Base-by-base conservation (phyloP, 2,329 filamentous ascomycete genomes). In the Fusarium sp. region DNA sequence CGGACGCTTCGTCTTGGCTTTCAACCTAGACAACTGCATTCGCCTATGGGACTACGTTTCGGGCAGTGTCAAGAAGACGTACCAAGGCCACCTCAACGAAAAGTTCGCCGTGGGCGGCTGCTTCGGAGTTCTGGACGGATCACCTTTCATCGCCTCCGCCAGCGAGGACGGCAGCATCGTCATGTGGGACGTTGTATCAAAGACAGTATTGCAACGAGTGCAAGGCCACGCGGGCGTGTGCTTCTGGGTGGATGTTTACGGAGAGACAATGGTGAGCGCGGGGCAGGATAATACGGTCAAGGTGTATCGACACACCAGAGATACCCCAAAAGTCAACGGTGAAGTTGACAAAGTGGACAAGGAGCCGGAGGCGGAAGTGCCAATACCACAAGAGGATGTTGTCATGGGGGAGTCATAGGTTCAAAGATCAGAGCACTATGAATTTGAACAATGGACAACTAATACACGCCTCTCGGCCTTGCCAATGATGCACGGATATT, bases 21-120 rank as follows among this genome's bases (percentile, higher is more conserved):
- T 91, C 76, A 97, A 92, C 62, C 83, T 97, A 65, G 95, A 99
- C 78, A 91, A 88, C 58, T 94, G 91, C 72, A 85, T 99, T 42
- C 88, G 95, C 3, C 80, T 99, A 19, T 99, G 95, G 95, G 91
- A 97, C 75, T 99, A 98, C 73, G 90, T 96, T 9, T 87, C 92
- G 33, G 94, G 94, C 8, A 87, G 88, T 25, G 95, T 95, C 67
- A 89, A 97, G 70, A 99, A 99, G 82, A 99, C 95, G 13, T 99
- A 98, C 76, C 93, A 97, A 73, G 95, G 95, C 0, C 95, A 98
- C 71, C 78, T 80, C 50, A 99, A 99, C 74, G 82, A 86, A 50
- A 88, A 88, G 59, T 98, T 90, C 76, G 94, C 92, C 64, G 82
- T 98, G n/a, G 86, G 86, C 3, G 92, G 93, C 4, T 89, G 89